Base-by-base conservation (phyloP, 805 yeast genomes). In the Candida cerambycidarum region DNA sequence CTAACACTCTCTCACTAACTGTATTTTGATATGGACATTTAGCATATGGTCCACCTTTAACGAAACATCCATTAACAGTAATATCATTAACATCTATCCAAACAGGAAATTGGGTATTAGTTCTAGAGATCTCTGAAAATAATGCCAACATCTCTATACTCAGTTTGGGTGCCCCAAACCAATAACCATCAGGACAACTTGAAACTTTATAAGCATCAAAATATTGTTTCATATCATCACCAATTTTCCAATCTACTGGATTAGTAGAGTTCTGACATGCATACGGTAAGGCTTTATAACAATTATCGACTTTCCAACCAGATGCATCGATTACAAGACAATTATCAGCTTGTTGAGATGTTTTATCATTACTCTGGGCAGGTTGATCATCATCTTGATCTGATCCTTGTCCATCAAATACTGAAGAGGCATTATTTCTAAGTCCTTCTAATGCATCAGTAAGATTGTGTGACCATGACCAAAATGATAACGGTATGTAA, bases 21-120 rank as follows among this genome's bases (percentile, higher is more conserved):
- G 75, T 73, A 35, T 67, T 68, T 43, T 76, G 78, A 57, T 89
- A 89, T 0, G 97, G 97, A 58, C 98, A 90, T 24, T 65, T 57
- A 0, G 92, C 83, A 47, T 78, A 71, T 0, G 88, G 79, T 0
- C 96, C 96, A 1, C 96, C 96, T 10, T 77, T 61, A 4, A 89
- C 89, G 90, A 93, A 92, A 56, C 98, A 90, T 42, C 80, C 76
- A 2, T 74, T 63, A 15, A 82, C 80, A 1, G 87, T 76, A 16
- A 92, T 72, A 13, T 90, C 87, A 57, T 92, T 90, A 48, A 89
- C 52, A 62, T 88, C 89, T 3, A 89, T 77, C 97, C 97, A 90
- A 0, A 80, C 66, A 0, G 78, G 76, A 11, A 51, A 61, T 12
- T 46, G 51, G 2, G 54, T 47, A 12, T 62, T 58, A 2, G 52